Evolutionary conservation across 108 stramenopile species (phyloP).

Genomic region (Conticribra guillardii): DNA sequence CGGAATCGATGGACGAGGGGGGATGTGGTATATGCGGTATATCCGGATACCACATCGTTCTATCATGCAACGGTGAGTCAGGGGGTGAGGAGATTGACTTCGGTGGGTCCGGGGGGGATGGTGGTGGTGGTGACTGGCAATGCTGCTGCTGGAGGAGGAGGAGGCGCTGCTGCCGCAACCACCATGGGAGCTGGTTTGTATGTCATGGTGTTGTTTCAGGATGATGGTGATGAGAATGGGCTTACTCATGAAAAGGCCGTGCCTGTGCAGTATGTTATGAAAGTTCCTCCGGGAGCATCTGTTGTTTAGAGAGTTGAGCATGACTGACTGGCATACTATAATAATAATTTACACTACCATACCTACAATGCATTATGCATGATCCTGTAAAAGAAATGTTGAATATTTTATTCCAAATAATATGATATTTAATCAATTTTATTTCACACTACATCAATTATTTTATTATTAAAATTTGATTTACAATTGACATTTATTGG

Average conservation of each 20-base stretch:
- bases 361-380: no score
- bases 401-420: no score
- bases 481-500: no score
- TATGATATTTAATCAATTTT: no score
- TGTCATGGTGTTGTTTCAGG: constrained; percentile 82
- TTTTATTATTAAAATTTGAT: no score
- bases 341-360: no score
- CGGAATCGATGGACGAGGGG: constrained; percentile 40
- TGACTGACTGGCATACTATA: no score
- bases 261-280: constrained; percentile 74
- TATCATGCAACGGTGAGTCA: constrained; percentile 73
- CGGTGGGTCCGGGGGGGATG: background rate
- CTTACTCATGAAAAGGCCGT: constrained; percentile 85
- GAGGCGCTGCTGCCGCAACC: constrained; percentile 2
- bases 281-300: constrained; percentile 54
- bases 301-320: no score
- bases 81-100: constrained; percentile 1
- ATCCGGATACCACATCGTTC: constrained; percentile 88
- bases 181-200: constrained; percentile 25
- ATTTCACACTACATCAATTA: no score
- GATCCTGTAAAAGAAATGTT: no score
- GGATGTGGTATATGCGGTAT: constrained; percentile 79
- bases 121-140: constrained; percentile 36
- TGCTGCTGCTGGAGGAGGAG: constrained; percentile 29
- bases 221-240: constrained; percentile 81